phyloP scores from a whole-genome alignment of 2,329 filamentous ascomycete species.

The Pseudomassariella vexata region DNA sequence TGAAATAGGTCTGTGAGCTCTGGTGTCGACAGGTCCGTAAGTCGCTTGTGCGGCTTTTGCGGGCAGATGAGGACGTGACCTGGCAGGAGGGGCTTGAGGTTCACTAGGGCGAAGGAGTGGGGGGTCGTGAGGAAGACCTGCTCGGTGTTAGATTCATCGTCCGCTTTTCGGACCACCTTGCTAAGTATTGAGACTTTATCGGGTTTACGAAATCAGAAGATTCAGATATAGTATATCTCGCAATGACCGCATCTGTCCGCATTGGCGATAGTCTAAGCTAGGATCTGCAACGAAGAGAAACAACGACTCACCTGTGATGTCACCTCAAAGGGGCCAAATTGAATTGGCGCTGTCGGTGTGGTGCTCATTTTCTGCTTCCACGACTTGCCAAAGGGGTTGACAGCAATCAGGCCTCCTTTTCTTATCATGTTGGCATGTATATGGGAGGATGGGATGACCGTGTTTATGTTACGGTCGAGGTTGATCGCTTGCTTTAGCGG shows the following conservation, averaged over 20 bases:
- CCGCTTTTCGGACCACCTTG: too few species aligned
- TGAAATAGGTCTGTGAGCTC: slow-evolving; percentile 80
- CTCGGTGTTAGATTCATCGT: neutral
- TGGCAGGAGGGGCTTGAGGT: slow-evolving; percentile 88
- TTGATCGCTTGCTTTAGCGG: too few species aligned
- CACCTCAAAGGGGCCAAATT: slow-evolving; percentile 73
- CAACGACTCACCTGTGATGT: slow-evolving; percentile 65
- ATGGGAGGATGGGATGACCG: too few species aligned
- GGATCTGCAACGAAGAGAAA: neutral
- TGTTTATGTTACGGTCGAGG: too few species aligned
- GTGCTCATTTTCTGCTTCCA: slow-evolving; percentile 10
- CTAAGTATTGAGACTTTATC: too few species aligned
- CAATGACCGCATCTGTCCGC: too few species aligned
- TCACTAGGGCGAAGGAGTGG: slow-evolving; percentile 82
- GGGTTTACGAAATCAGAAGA: too few species aligned
- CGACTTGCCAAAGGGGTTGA: slow-evolving; percentile 7
- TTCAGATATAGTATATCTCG: too few species aligned
- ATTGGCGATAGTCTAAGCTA: slow-evolving; percentile 2
- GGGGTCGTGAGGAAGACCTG: slow-evolving; percentile 84
- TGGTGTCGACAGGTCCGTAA: slow-evolving; percentile 64
- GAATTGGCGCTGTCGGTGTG: slow-evolving; percentile 31
- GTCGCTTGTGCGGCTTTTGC: slow-evolving; percentile 58
- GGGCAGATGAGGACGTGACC: slow-evolving; percentile 92
- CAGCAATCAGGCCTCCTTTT: slow-evolving; percentile 6
- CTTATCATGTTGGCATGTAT: slow-evolving; percentile 14